Base-by-base conservation (phyloP, 257 asterid genomes). In the Forsythia suspensa region DNA sequence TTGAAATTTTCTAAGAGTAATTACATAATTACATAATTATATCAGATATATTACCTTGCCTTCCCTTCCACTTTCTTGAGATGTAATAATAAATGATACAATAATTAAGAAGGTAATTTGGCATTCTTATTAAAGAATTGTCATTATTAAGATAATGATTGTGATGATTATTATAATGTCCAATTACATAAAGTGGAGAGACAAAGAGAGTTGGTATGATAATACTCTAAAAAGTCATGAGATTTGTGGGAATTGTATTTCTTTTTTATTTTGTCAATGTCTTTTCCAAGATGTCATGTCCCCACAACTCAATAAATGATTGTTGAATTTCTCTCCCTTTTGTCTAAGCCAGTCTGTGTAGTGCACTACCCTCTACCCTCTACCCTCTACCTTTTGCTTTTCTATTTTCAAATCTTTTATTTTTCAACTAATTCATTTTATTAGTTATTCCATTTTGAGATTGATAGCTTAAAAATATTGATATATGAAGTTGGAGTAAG, bases 141-240 rank as follows among this genome's bases (percentile, higher is more conserved):
- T n/a, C 51, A 78, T 78, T 70, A 82, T 78, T 44, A 70, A 44
- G 74, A 21, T 75, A 82, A 82, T 82, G 80, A 78, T 82, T 74
- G 74, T 46, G 73, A 82, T 78, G 80, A 82, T 79, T 75, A 82
- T 71, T 78, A 52, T 82, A 79, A 79, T 75, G 55, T 82, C 72
- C 15, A 82, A 71, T 72, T 29, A 65, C 71, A 79, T 63, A 42
- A 74, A 79, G 83, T 79, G 69, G 81, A 10, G 74, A 75, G 83
- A 75, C 78, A 78, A 78, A 41, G 72, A 66, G 79, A 79, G 76
- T 83, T 79, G 83, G 86, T 79, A 71, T 72, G 68, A 40, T 71
- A 76, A 36, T 63, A 71, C 78, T 63, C 77, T 39, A 65, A 71
- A 76, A 79, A 76, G 79, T 51, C 40, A 13, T 3, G 59, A 76